These are phyloP conservation scores for Cyclostephanos invisitatus DNA, from an alignment of 108 stramenopile species.

Conservation along the genomic window DNA sequence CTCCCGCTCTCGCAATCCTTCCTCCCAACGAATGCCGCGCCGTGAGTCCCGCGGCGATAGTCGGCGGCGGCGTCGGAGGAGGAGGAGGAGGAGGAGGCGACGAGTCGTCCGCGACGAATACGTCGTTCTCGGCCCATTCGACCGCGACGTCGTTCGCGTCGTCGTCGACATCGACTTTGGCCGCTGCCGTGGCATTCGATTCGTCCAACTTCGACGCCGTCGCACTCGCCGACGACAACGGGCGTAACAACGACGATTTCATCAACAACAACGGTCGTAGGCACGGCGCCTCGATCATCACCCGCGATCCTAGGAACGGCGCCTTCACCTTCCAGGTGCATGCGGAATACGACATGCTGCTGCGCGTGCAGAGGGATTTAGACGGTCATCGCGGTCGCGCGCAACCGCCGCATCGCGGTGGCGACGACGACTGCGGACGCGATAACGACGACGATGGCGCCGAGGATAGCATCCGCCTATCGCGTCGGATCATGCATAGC, in stretches of 20 bases:
- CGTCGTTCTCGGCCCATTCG: background rate
- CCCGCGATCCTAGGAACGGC: conserved; percentile 43
- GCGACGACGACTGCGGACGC: background rate
- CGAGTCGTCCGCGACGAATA: background rate
- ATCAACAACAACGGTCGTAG: background rate
- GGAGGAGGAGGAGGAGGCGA: too few relatives aligned
- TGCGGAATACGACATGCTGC: conserved; percentile 54
- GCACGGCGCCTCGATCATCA: background rate
- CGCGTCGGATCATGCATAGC: conserved; percentile 41
- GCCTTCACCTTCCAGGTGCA: conserved; percentile 50
- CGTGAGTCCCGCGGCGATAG: too few relatives aligned
- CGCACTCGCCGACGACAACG: too few relatives aligned
- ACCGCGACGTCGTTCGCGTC: background rate
- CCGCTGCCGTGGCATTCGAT: background rate
- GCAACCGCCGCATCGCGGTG: background rate
- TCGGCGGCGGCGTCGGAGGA: too few relatives aligned
- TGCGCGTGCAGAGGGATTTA: conserved; percentile 56
- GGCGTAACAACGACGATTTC: background rate
- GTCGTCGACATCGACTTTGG: background rate
- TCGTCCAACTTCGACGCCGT: background rate
- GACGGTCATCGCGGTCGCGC: conserved; percentile 8
- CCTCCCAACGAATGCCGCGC: too few relatives aligned
- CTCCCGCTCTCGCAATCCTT: too few relatives aligned
- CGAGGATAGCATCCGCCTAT: conserved; percentile 3
- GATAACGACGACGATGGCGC: background rate